Base-by-base conservation (phyloP, 805 yeast genomes). In the Candida ponderosae region DNA sequence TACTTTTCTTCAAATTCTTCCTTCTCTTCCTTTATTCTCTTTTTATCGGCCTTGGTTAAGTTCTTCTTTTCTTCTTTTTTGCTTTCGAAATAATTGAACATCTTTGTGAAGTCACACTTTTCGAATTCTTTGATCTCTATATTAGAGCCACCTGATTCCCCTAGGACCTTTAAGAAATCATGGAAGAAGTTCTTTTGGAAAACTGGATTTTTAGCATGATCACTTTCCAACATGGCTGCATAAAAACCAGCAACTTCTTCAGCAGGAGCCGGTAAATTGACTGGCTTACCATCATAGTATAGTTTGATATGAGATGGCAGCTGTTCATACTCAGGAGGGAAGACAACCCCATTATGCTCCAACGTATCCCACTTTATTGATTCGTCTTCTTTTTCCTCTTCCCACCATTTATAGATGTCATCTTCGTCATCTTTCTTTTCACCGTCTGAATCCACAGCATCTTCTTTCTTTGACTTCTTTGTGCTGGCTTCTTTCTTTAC, bases 161-260 rank as follows among this genome's bases (percentile, higher is more conserved):
- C 60, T 41, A 90, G 54, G 0, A 89, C 93, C 39, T 68, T 59
- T 30, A 63, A 42, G 53, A 89, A 89, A 59, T 90, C 97, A 10
- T 67, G 55, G 50, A 90, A 90, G 64, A 90, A 90, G 58, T 90
- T 90, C 53, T 78, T 75, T 46, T 81, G 95, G 58, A 90, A 90
- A 0, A 76, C 78, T 0, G 94, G 88, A 53, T 88, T 90, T 43
- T 79, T 72, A 11, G 88, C 93, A 60, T 90, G 96, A 46, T 90
- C 96, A 1, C 88, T 72, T 45, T 85, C 88, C 32, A 89, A 44
- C 76, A 90, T 70, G 6, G 96, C 96, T 9, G 82, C 97, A 58
- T 72, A 90, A 53, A 88, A 90, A 0, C 96, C 97, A 0, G 97
- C 97, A 27, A 90, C 96, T 59, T 90, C 97, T 60, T 90, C 98